Percentiles rank a stretch among this genome's conserved stretches.
These are phyloP conservation scores for Patellifolia procumbens DNA, from an alignment of 179 eudicot genomes.

Conservation along the genomic window DNA sequence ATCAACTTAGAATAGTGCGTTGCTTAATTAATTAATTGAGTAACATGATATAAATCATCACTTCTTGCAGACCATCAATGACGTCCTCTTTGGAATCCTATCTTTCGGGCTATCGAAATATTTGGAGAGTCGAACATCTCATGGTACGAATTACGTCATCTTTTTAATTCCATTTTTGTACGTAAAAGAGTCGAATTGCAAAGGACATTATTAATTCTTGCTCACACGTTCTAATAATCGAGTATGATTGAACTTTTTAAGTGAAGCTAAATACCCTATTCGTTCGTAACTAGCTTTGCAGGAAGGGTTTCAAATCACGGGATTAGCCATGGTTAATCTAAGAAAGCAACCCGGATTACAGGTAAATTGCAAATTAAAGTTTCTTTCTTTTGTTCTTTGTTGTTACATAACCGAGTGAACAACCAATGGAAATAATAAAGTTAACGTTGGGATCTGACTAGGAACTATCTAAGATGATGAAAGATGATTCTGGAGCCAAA, in stretches of 20 bases:
- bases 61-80: constrained; percentile 66
- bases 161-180: no score
- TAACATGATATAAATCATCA: constrained; percentile 5
- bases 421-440: no score
- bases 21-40: no score
- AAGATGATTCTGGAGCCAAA: constrained; percentile 34
- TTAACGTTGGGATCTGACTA: not conserved
- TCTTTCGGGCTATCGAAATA: constrained; percentile 63
- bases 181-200: no score
- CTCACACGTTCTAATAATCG: no score
- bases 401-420: no score
- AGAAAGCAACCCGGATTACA: constrained; percentile 58
- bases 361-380: constrained; percentile 27
- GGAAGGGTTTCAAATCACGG: constrained; percentile 61
- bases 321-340: constrained; percentile 66
- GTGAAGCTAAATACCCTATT: not conserved
- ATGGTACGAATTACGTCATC: constrained; percentile 36
- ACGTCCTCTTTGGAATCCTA: constrained; percentile 68
- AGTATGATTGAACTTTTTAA: not conserved
- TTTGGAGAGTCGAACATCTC: constrained; percentile 43
- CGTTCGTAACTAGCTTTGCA: constrained; percentile 32
- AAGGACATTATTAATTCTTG: no score
- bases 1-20: no score
- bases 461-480: constrained; percentile 55
- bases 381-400: no score